These are phyloP conservation scores for Aspergillus sp. DNA, from an alignment of 2,329 filamentous ascomycete genomes.

Conservation along the genomic window DNA sequence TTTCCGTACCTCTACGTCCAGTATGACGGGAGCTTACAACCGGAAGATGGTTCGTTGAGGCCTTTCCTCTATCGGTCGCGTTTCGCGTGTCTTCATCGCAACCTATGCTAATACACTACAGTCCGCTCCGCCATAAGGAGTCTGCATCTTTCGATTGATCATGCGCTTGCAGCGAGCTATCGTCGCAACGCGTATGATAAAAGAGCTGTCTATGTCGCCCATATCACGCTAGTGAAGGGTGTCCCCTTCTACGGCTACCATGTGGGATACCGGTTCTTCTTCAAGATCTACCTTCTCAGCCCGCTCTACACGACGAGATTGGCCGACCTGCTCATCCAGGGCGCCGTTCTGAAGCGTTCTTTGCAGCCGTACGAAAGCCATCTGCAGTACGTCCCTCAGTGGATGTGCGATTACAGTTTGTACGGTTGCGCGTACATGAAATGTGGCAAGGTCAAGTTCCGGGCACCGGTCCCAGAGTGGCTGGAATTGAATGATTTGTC, in stretches of 20 bases:
- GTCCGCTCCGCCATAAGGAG: conserved; percentile 74
- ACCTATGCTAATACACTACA: conserved; percentile 29
- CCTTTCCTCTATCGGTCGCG: neutral
- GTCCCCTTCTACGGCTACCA: conserved; percentile 95
- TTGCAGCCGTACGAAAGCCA: conserved; percentile 96
- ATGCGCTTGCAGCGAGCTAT: conserved; percentile 83
- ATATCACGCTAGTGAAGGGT: conserved; percentile 89
- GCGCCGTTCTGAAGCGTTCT: conserved; percentile 75
- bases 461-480: conserved; percentile 70
- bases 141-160: conserved; percentile 84
- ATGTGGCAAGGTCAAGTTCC: conserved; percentile 68
- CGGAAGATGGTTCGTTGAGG: conserved; percentile 62
- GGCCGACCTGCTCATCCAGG: conserved; percentile 82
- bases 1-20: conserved; percentile 95
- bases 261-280: conserved; percentile 84
- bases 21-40: conserved; percentile 68
- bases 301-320: conserved; percentile 83
- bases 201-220: conserved; percentile 74
- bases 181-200: conserved; percentile 70
- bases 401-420: conserved; percentile 98
- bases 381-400: conserved; percentile 87
- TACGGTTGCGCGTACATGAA: conserved; percentile 91
- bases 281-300: conserved; percentile 94
- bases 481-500: conserved; percentile 59
- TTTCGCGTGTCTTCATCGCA: conserved; percentile 7